Base-by-base conservation (phyloP, 1,139 yeast species). In the Lodderomyces pseudojiufengensis region DNA sequence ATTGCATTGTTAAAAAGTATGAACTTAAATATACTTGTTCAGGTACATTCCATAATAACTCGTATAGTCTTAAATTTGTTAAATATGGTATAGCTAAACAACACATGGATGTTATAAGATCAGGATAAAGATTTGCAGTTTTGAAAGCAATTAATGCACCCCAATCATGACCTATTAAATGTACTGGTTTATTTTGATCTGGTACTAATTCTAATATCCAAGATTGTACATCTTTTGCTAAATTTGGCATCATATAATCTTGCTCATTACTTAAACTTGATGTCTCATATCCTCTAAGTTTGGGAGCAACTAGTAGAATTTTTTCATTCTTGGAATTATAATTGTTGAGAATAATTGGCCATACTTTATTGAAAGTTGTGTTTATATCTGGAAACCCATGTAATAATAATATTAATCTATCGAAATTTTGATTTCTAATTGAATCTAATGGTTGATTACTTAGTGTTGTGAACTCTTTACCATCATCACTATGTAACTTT, bases 111-210 rank as follows among this genome's bases (percentile, higher is more conserved):
- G 65, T 50, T 16, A 69, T 45, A 36, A 57, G 42, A 8, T 65
- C 64, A 0, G 74, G 74, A 38, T 55, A 66, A 38, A 58, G 35
- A 27, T 54, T 50, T 2, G 72, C 67, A 2, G 66, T 50, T 42
- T 64, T 63, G 48, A 57, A 67, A 9, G 65, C 47, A 23, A 59
- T 51, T 18, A 65, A 49, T 2, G 75, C 73, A 20, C 75, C 75
- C 75, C 75, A 69, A 47, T 69, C 75, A 44, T 69, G 75, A 7
- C 73, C 73, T 14, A 69, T 51, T 25, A 69, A 43, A 43, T 68
- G 71, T 5, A 68, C 63, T 2, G 69, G 66, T n/a, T 56, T 48
- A 6, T 38, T 29, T 9, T 44, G 41, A 14, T 36, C 40, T 2
- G 53, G 50, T 24, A 59, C 42, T 29, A 48, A 43, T 26, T 41